Evolutionary conservation across 192 early-diverging fungal genomes (phyloP), one percentile per base, ranked within the genome.

Genomic region (Entomortierella lignicola): DNA sequence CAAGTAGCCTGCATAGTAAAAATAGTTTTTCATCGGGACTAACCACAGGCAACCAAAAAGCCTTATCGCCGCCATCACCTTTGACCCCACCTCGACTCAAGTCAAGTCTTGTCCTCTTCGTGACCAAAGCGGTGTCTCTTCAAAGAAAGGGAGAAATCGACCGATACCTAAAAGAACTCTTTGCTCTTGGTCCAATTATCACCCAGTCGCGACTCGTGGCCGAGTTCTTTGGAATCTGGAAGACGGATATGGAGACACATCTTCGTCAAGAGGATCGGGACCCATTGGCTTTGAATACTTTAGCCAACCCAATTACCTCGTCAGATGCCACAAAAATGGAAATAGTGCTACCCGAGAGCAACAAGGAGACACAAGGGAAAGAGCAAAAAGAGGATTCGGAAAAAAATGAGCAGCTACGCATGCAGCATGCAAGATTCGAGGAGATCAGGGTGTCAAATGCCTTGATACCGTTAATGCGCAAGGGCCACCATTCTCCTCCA

Each of bases 201-300:
- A 48, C 66, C 34, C 67, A 79, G 30, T 79, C 75, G 50, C 60
- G 68, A 29, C 75, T 79, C 44, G 75, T 79, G 8, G 66, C 67
- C 61, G 66, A 79, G 51, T 79, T 79, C 37, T 79, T 79, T 70
- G 74, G 67, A 27, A 70, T 70, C 23, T 70, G 74, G 74, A 79
- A 70, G 62, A 79, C 75, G 8, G 75, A 79, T 18, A 70, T 79
- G 67, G 68, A 79, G 42, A 55, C 55, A 23, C 75, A 66, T 60
- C 51, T 70, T 8, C 60, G 75, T 15, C 75, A 79, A n/a, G 75
- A 79, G 55, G 56, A 70, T 43, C 67, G 63, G 58, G 75, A 79
- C 43, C 68, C 75, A 5, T 39, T 79, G 12, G 75, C 67, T 7
- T 42, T 79, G 30, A 60, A 70, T 59, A 31, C 43, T 32, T 10